Conservation (phyloP, 202 grass and related monocot genomes). For the Miscanthus sacchariflorus region DNA sequence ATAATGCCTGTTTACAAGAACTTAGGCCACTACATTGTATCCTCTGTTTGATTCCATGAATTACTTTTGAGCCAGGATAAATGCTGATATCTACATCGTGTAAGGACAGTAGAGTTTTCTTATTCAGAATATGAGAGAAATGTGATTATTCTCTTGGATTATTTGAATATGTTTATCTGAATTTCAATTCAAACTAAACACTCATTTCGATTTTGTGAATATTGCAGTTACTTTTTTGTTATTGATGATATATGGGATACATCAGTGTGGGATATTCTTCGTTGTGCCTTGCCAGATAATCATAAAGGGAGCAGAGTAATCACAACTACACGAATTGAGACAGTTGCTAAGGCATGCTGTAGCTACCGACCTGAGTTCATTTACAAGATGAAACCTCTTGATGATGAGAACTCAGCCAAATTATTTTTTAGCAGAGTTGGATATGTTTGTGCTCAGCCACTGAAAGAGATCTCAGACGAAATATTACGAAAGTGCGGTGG, state of each 20-base stretch:
- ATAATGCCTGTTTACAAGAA: background rate
- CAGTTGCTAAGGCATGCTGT: background rate
- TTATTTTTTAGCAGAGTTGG: slow-evolving; percentile 12
- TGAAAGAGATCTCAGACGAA: background rate
- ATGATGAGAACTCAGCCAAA: slow-evolving; percentile 6
- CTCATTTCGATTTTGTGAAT: background rate
- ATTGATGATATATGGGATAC: slow-evolving; percentile 6
- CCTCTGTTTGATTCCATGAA: background rate
- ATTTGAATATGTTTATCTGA: background rate
- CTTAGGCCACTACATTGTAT: background rate
- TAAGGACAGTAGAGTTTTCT: background rate
- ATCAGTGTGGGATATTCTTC: slow-evolving; percentile 15
- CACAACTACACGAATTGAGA: slow-evolving; percentile 9
- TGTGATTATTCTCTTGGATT: background rate
- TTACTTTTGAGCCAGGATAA: background rate
- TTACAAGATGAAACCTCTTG: slow-evolving; percentile 16
- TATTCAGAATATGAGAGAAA: background rate
- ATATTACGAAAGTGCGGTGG: background rate
- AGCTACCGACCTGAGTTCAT: background rate
- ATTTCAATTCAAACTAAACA: background rate
- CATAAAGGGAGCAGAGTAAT: background rate
- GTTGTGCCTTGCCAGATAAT: background rate
- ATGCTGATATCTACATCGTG: background rate
- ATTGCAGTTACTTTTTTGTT: slow-evolving; percentile 1
- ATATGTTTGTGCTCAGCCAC: background rate